Percentiles rank a stretch among this genome's conserved stretches.
phyloP scores from a whole-genome alignment of 495 filamentous ascomycete genomes.

The Penicillium soppii region DNA sequence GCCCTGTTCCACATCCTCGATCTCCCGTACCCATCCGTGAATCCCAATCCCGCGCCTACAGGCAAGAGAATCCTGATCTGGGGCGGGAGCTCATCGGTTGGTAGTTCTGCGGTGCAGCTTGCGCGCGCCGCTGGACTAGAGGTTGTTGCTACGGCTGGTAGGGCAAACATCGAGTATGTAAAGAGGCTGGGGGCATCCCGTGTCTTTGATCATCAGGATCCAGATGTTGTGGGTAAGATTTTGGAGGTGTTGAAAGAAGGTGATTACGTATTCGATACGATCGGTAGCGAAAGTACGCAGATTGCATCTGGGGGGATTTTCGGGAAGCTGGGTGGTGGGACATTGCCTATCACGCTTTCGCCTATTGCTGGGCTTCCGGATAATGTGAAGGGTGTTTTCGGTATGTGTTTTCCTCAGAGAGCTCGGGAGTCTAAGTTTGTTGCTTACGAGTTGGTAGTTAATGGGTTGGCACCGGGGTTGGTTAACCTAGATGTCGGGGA shows the following conservation, averaged over 20 bases:
- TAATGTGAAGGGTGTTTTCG: constrained; percentile 8
- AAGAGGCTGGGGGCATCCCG: constrained; percentile 33
- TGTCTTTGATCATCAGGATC: constrained; percentile 37
- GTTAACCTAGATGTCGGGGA: constrained; percentile 12
- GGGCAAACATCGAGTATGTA: constrained; percentile 32
- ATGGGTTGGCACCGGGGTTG: constrained; percentile 4
- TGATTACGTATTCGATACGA: constrained; percentile 24
- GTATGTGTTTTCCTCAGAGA: too few species aligned
- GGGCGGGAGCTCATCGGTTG: constrained; percentile 35
- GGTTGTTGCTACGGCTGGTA: constrained; percentile 37
- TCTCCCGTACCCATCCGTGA: constrained; percentile 19
- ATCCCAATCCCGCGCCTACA: constrained; percentile 13
- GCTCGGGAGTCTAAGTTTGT: too few species aligned
- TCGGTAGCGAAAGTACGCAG: constrained; percentile 12
- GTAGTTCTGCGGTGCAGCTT: constrained; percentile 35
- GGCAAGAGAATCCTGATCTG: constrained; percentile 33
- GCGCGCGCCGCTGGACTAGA: constrained; percentile 29
- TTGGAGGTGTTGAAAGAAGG: constrained; percentile 15
- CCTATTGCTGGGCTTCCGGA: constrained; percentile 7
- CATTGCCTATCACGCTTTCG: constrained; percentile 13
- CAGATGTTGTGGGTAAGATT: constrained; percentile 21
- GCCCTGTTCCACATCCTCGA: constrained; percentile 44
- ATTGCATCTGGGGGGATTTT: constrained; percentile 27
- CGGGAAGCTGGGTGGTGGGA: constrained; percentile 31
- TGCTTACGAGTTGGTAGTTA: too few species aligned